Conservation (phyloP, 352 stramenopile genomes). For the Phytophthora macrochlamydospora region DNA sequence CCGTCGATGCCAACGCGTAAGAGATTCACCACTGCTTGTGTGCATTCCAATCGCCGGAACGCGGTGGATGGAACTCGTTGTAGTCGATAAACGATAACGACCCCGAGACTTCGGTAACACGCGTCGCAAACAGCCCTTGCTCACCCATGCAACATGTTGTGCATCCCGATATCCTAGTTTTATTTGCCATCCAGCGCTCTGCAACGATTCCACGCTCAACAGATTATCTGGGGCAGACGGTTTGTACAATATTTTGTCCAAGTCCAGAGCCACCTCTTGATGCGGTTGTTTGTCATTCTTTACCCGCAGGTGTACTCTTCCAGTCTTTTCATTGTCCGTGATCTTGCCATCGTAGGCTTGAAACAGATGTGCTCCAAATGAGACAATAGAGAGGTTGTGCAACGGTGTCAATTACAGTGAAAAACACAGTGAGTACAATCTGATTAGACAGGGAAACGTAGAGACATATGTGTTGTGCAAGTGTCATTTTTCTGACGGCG, state of each 20-base stretch:
- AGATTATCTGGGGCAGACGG: slow-evolving; percentile 15
- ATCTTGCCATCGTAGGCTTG: slow-evolving; percentile 3
- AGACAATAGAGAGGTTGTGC: background rate
- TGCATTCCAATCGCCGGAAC: background rate
- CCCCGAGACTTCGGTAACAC: slow-evolving; percentile 2
- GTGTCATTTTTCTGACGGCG: background rate
- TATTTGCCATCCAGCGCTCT: slow-evolving; percentile 6
- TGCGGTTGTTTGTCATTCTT: slow-evolving; percentile 12
- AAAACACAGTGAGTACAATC: no score
- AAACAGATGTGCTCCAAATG: background rate
- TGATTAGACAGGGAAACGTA: no score
- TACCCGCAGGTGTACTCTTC: slow-evolving; percentile 2
- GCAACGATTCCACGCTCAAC: slow-evolving; percentile 2
- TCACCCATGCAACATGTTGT: slow-evolving; percentile 5
- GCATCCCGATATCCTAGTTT: background rate
- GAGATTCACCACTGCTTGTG: background rate
- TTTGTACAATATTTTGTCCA: slow-evolving; percentile 6
- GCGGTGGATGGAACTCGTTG: background rate
- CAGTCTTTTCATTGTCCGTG: background rate
- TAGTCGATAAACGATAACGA: slow-evolving; percentile 6
- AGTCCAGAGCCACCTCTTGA: slow-evolving; percentile 4
- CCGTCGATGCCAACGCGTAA: slow-evolving; percentile 11
- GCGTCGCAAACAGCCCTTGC: background rate
- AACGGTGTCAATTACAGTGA: no score
- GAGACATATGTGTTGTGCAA: background rate